Percentiles rank a stretch among this genome's conserved stretches.
These are phyloP conservation scores for Turritis glabra DNA, from an alignment of 345 rosid genomes.

Conservation along the genomic window DNA sequence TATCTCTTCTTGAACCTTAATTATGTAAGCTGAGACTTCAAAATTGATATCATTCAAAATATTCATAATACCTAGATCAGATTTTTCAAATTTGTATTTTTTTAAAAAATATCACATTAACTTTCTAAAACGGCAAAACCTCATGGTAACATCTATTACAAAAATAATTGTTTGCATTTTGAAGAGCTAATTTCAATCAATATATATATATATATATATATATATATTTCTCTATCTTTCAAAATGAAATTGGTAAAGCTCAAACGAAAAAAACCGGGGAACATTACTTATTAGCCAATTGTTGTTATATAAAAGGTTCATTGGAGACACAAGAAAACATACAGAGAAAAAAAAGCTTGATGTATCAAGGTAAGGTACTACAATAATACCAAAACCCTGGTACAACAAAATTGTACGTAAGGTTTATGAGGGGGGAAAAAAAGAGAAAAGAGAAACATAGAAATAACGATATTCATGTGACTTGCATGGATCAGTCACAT, in stretches of 20 bases:
- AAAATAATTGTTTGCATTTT: background rate
- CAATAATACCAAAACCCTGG: constrained; percentile 18
- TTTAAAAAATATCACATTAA: background rate
- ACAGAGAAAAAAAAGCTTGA: constrained; percentile 21
- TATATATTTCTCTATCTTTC: background rate
- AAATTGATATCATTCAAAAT: background rate
- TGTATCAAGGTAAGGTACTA: constrained; percentile 15
- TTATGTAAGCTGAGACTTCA: background rate
- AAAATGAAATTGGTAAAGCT: background rate
- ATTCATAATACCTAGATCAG: background rate
- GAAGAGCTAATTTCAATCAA: background rate
- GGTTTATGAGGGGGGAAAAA: background rate
- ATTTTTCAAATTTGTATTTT: background rate
- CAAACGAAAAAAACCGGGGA: constrained; percentile 9
- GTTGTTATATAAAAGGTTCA: constrained; percentile 33
- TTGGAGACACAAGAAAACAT: constrained; percentile 17
- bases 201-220: too few species aligned
- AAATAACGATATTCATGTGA: constrained; percentile 19
- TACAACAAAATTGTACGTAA: constrained; percentile 17
- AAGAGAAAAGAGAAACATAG: constrained; percentile 3
- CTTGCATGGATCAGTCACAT: constrained; percentile 32
- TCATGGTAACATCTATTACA: background rate
- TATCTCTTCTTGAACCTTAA: background rate
- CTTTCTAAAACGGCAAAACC: background rate
- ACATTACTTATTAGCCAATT: constrained; percentile 10